Evolutionary conservation across 768 basidiomycete genomes (phyloP), one percentile per base, ranked within the genome.

Genomic region (Xerocomellus intermedius): DNA sequence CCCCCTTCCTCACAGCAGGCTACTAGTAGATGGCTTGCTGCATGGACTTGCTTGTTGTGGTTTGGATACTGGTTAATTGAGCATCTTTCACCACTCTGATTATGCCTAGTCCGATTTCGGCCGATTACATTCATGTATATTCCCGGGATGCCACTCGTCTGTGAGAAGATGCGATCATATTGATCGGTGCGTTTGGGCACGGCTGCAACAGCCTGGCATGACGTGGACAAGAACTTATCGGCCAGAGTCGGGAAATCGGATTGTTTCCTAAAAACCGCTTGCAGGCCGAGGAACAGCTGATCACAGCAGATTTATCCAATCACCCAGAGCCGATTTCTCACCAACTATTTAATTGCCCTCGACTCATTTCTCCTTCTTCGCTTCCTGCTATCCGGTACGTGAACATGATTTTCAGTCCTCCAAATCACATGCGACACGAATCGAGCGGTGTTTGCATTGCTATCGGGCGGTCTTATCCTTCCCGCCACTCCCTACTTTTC

Each of bases 11-110:
- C 38, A 41, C 55, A 14, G 48, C 62, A 24, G 30, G 56, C 45
- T 64, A 55, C n/a, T n/a, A n/a, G n/a, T n/a, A n/a, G 58, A 58
- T 48, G 46, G 60, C 54, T 46, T 59, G 53, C 52, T 48, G 36
- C 38, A 48, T 17, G 55, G 52, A 64, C 54, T 16, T 37, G 41
- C 10, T 28, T 28, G 50, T 17, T 61, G 59, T 65, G 13, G 45
- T 50, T 57, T 53, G 55, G 55, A 57, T 67, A 58, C 33, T 42
- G 14, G 43, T 54, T 64, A 65, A 66, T 63, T 44, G 53, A 65
- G 26, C 42, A 48, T 50, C 13, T 22, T 33, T 53, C 2, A n/a
- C 12, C 36, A 4, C 17, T n/a, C 5, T 2, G 33, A 33, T 14
- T 35, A 7, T 7, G 30, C 28, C 28, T 10, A 30, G 5, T 48